phyloP scores from a whole-genome alignment of 192 early-diverging fungal species.

The Allomyces arbusculus region DNA sequence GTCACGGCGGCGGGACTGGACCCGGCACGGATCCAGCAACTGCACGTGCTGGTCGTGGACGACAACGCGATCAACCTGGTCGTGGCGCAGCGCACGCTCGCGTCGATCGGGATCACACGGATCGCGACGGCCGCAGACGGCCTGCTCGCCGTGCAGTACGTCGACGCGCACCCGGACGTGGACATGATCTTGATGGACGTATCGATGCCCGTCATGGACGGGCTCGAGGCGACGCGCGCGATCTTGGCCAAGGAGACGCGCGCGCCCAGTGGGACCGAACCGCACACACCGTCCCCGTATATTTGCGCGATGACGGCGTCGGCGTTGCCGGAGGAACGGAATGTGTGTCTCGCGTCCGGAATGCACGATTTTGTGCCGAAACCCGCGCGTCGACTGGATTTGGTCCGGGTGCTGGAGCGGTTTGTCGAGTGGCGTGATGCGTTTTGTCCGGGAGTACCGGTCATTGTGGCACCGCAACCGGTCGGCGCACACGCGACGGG shows the following conservation, averaged over 20 bases:
- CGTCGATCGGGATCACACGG: slow-evolving; percentile 3
- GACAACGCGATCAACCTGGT: slow-evolving; percentile 78
- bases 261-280: neutral
- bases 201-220: neutral
- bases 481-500: too few relatives aligned
- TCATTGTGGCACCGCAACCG: too few relatives aligned
- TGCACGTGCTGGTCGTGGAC: slow-evolving; percentile 62
- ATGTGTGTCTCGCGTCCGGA: neutral
- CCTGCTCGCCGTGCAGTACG: neutral
- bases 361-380: neutral
- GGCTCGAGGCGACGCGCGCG: neutral
- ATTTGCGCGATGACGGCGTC: neutral
- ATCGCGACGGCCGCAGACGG: neutral
- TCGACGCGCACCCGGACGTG: neutral
- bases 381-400: neutral
- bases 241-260: neutral
- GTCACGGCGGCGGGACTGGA: slow-evolving; percentile 37
- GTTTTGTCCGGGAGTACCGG: too few relatives aligned
- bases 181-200: neutral
- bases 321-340: neutral
- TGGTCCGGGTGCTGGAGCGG: neutral
- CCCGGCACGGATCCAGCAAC: slow-evolving; percentile 16
- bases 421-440: neutral
- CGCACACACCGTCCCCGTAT: neutral
- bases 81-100: slow-evolving; percentile 48